phyloP scores from a whole-genome alignment of 225 moss, liverwort and hornwort species.

The Pleurozium schreberi region DNA sequence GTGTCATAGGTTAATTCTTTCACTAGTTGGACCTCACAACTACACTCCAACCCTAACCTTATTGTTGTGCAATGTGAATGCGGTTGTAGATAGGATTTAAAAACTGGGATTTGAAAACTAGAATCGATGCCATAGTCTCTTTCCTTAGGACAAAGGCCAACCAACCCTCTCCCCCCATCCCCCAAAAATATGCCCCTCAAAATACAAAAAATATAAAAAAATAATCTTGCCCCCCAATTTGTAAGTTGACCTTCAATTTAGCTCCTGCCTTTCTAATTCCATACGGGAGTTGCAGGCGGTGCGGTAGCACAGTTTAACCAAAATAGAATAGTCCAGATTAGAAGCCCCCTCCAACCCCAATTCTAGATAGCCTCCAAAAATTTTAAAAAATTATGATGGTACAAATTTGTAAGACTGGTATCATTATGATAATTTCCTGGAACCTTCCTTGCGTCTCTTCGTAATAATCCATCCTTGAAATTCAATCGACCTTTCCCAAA shows the following conservation, averaged over 20 bases:
- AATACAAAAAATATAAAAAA: not conserved
- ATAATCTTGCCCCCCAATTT: not conserved
- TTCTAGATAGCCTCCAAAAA: not conserved
- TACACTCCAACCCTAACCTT: no score
- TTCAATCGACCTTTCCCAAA: not conserved
- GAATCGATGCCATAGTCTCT: no score
- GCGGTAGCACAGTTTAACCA: not conserved
- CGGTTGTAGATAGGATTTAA: no score
- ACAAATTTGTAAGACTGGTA: not conserved
- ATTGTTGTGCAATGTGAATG: no score
- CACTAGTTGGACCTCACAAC: no score
- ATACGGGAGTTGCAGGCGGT: not conserved
- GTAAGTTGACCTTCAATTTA: not conserved
- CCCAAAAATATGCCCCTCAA: not conserved
- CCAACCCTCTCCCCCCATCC: not conserved
- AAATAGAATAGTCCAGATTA: not conserved
- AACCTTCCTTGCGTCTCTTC: not conserved
- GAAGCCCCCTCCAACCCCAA: not conserved
- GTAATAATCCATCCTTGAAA: no score
- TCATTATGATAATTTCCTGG: accelerated
- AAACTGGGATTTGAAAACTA: no score
- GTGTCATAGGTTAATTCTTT: no score
- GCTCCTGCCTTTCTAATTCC: not conserved
- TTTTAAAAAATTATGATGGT: no score
- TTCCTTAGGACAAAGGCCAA: no score